phyloP scores from a whole-genome alignment of 768 basidiomycete species.

The Amanita phalloides region DNA sequence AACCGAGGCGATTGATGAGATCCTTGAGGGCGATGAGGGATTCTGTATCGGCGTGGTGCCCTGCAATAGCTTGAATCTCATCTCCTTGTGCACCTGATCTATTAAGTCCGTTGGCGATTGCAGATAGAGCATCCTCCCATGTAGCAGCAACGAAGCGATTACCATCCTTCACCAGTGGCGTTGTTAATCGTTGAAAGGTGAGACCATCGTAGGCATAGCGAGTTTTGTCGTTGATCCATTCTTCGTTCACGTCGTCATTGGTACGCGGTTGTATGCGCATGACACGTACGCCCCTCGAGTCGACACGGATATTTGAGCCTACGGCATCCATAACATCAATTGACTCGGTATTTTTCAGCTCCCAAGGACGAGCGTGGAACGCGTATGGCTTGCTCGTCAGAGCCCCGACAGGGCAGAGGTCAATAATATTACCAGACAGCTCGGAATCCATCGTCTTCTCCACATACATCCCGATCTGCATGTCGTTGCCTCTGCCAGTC shows the following conservation, averaged over 20 bases:
- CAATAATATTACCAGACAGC: constrained; percentile 92
- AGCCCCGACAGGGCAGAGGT: constrained; percentile 97
- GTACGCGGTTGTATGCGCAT: constrained; percentile 96
- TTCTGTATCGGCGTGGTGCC: constrained; percentile 90
- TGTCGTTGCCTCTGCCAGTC: constrained; percentile 93
- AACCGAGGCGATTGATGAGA: constrained; percentile 84
- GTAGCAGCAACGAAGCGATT: constrained; percentile 84
- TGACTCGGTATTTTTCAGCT: constrained; percentile 95
- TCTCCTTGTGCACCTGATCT: constrained; percentile 77
- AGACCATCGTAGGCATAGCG: constrained; percentile 95
- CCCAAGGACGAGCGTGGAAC: constrained; percentile 96
- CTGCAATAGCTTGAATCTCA: constrained; percentile 93
- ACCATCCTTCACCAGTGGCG: constrained; percentile 83
- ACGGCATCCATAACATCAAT: constrained; percentile 93
- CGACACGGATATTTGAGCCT: constrained; percentile 93
- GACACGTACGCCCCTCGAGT: constrained; percentile 90
- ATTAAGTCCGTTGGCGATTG: constrained; percentile 69
- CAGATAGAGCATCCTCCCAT: constrained; percentile 83
- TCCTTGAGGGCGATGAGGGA: constrained; percentile 91
- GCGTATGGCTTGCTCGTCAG: constrained; percentile 98
- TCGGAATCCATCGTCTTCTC: constrained; percentile 98
- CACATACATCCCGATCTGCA: constrained; percentile 98
- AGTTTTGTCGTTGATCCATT: constrained; percentile 99
- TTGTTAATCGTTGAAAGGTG: constrained; percentile 89
- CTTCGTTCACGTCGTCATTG: constrained; percentile 98